Base-by-base conservation (phyloP, 768 basidiomycete species). In the Leccinum uliginosum region DNA sequence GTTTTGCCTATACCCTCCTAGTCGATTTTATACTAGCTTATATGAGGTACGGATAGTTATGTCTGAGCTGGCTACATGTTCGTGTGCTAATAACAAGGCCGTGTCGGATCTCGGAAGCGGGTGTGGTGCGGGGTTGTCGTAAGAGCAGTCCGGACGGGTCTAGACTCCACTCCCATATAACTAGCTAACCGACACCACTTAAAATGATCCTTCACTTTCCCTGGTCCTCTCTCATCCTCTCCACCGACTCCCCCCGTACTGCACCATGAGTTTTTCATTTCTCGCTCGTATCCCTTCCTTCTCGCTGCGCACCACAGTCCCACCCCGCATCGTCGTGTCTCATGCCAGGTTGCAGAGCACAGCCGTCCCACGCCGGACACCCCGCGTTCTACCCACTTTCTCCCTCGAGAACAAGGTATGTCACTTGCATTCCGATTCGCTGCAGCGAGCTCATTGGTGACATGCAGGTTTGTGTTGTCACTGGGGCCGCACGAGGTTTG, bases 401-500 rank as follows among this genome's bases (percentile, higher is more conserved):
- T 93, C 91, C 10, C 81, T 96, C 77, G 77, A 83, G 68, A 81
- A 80, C 67, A 93, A 90, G 80, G 91, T 86, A 51, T 61, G 72
- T 45, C 2, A 19, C 7, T 7, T 19, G 23, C 6, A n/a, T 27
- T 40, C 5, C 14, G 27, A 35, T 50, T 34, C 27, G 56, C 14
- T 35, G 23, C 14, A 32, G 34, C 27, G 21, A 55, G 30, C 15
- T 45, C 30, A 19, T 50, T 52, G 34, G 23, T 11, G 50, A 26
- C 12, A 44, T 32, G 19, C 66, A 96, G 86, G 93, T 93, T 53
- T 92, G 91, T 74, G 76, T 95, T 64, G 86, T 98, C 51, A 98
- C 96, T 38, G 96, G 96, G 47, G 96, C 87, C 53, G 96, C 94
- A 12, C 81, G 90, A 65, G 96, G 96, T 7, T 76, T 98, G 47